These are phyloP conservation scores for Saccharomycodes ludwigii DNA, from an alignment of 805 yeast genomes.

Conservation along the genomic window DNA sequence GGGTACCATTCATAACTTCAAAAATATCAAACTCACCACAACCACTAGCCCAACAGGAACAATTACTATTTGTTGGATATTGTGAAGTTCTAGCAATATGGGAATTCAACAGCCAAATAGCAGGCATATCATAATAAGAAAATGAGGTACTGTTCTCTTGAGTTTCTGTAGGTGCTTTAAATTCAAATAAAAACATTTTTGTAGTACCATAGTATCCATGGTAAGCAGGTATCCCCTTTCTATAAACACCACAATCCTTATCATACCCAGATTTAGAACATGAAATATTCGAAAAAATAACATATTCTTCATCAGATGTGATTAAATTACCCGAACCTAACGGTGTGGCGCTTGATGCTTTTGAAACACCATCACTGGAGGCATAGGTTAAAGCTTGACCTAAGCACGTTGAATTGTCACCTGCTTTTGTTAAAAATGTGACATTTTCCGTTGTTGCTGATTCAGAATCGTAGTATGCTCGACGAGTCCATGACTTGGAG, in stretches of 20 bases:
- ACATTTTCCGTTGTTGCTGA: conserved; percentile 43
- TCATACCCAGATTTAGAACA: conserved; percentile 43
- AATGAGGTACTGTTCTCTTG: conserved; percentile 23
- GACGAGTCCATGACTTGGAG: conserved; percentile 50
- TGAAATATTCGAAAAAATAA: conserved; percentile 43
- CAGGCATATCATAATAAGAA: conserved; percentile 48
- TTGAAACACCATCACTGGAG: conserved; percentile 37
- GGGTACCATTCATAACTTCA: conserved; percentile 58
- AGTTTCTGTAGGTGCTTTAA: conserved; percentile 50
- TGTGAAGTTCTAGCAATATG: conserved; percentile 67
- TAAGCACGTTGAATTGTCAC: conserved; percentile 46
- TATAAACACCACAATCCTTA: conserved; percentile 67
- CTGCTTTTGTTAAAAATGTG: conserved; percentile 56
- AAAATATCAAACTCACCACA: conserved; percentile 73
- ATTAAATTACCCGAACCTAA: conserved; percentile 37
- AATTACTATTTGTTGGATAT: conserved; percentile 43
- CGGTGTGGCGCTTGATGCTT: conserved; percentile 35
- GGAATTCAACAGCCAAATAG: conserved; percentile 66
- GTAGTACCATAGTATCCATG: conserved; percentile 58
- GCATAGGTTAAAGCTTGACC: conserved; percentile 61
- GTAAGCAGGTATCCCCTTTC: conserved; percentile 62
- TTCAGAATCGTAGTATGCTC: conserved; percentile 44
- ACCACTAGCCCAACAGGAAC: conserved; percentile 70
- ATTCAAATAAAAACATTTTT: conserved; percentile 64
- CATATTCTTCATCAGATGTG: conserved; percentile 45